Evolutionary conservation across 2,329 filamentous ascomycete species (phyloP).

Genomic region (Pestalotiopsis sp.): DNA sequence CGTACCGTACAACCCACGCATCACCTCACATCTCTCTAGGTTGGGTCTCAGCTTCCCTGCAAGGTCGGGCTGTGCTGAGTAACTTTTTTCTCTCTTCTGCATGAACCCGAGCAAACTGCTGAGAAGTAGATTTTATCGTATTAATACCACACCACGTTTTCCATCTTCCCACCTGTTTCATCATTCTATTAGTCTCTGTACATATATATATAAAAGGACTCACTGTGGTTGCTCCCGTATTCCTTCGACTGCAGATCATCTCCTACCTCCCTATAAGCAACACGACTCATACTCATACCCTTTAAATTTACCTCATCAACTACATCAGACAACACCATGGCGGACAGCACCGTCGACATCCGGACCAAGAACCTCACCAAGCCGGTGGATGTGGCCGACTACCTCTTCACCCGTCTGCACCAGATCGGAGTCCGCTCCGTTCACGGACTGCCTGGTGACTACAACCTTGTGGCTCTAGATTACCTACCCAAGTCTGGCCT

Average conservation of each 20-base stretch:
- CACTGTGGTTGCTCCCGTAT: background rate
- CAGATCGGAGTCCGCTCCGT: constrained; percentile 65
- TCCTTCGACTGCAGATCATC: background rate
- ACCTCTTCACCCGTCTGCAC: constrained; percentile 64
- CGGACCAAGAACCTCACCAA: constrained; percentile 43
- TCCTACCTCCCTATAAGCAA: background rate
- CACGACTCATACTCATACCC: background rate
- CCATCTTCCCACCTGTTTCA: background rate
- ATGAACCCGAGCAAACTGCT: background rate
- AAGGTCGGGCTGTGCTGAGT: background rate
- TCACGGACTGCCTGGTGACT: constrained; percentile 72
- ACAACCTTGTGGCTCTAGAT: constrained; percentile 69
- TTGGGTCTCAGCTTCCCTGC: background rate
- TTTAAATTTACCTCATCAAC: background rate
- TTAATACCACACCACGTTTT: background rate
- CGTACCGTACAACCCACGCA: background rate
- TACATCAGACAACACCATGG: background rate
- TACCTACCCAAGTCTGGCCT: constrained; percentile 60
- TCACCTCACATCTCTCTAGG: background rate
- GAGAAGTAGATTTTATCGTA: background rate
- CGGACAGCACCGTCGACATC: constrained; percentile 33
- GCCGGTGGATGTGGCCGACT: constrained; percentile 63
- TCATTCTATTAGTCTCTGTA: background rate
- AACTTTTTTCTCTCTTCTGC: background rate
- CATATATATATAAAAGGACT: background rate